Evolutionary conservation across 2,329 filamentous ascomycete species (phyloP).

Genomic region (Ceratocystis lukuohia): DNA sequence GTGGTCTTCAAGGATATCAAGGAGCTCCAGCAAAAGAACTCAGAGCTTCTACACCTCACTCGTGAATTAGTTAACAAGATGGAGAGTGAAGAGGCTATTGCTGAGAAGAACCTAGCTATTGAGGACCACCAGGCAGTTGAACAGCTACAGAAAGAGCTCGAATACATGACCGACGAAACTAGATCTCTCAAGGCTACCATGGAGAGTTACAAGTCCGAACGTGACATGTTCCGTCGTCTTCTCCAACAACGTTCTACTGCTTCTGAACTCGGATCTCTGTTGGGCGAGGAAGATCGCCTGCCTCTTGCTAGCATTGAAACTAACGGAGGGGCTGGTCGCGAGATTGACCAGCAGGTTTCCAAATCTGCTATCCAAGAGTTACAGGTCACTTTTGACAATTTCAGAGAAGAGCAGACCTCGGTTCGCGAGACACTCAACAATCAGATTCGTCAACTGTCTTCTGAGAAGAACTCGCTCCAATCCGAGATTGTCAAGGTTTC

Average conservation of each 20-base stretch:
- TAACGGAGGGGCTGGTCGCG: conserved; percentile 44
- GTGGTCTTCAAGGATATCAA: conserved; percentile 76
- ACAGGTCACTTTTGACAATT: conserved; percentile 78
- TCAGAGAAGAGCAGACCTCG: conserved; percentile 69
- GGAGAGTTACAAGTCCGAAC: conserved; percentile 87
- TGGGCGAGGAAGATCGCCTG: conserved; percentile 55
- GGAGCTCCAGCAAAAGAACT: conserved; percentile 78
- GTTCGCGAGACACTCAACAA: conserved; percentile 73
- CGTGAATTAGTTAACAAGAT: conserved; percentile 76
- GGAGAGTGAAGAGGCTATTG: conserved; percentile 76
- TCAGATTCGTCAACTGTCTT: conserved; percentile 67
- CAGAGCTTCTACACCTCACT: conserved; percentile 67
- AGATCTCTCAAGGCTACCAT: conserved; percentile 68
- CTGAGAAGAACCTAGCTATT: conserved; percentile 48
- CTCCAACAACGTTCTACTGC: conserved; percentile 56
- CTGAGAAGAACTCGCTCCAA: conserved; percentile 71
- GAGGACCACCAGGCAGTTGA: conserved; percentile 60
- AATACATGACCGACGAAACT: conserved; percentile 70
- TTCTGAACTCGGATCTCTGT: conserved; percentile 51
- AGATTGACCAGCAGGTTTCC: conserved; percentile 46
- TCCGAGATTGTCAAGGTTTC: conserved; percentile 66
- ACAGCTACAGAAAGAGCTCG: conserved; percentile 56
- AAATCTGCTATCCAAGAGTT: conserved; percentile 69
- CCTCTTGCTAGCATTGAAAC: conserved; percentile 47
- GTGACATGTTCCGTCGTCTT: conserved; percentile 95